Base-by-base conservation (phyloP, 768 basidiomycete species). In the Trametes cubensis region DNA sequence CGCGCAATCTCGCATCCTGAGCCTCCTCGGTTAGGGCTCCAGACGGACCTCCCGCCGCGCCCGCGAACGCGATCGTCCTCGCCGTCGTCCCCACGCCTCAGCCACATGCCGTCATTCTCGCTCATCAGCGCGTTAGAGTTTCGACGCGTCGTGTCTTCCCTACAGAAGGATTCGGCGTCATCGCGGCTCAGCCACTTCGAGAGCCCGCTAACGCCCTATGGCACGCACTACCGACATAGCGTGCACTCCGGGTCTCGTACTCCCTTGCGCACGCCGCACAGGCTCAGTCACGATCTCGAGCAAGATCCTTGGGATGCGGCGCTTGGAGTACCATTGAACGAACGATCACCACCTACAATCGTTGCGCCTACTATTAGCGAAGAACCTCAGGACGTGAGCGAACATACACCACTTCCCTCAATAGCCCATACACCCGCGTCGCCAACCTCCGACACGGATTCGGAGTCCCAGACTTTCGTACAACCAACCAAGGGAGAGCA, bases 101-200 rank as follows among this genome's bases (percentile, higher is more conserved):
- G 75, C 11, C 83, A 85, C 62, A 82, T 93, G 75, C 90, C 90
- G 3, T 92, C 90, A 0, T 94, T 94, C 69, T 98, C 96, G 3
- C 83, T 99, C 2, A 84, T 98, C 5, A 94, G 96, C 10, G 97
- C 97, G 0, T 83, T 99, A 46, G 97, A 99, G 74, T 99, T 99
- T 75, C 83, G 95, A 18, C 89, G 95, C 61, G 90, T 98, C 23
- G 89, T 99, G 21, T 81, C 89, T 13, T 87, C 89, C 0, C 79
- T 99, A 23, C 85, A 86, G 64, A 80, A 80, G 51, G 86, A 95
- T 68, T 87, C 88, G 11, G 81, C 84, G 2, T 78, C 79, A 0
- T 75, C 82, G 0, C 81, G 85, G 0, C 76, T 92, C 50, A 80
- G 74, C 61, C 77, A 85, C 4, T 93, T 93, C 65, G 89, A 90